Percentiles rank a stretch among this genome's conserved stretches.
Conservation (phyloP, 257 asterid genomes). For the Capsicum baccatum region DNA sequence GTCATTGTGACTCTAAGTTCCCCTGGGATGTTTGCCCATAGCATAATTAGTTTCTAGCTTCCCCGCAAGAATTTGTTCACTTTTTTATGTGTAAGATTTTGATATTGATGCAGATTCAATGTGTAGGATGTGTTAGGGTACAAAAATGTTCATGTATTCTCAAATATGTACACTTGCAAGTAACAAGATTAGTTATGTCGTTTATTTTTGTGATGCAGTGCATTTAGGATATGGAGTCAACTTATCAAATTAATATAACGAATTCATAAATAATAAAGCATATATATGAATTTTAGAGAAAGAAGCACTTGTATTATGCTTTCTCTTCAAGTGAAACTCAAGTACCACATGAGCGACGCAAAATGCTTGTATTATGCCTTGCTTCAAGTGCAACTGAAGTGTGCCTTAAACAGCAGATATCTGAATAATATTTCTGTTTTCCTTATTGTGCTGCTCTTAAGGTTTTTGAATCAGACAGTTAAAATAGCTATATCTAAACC, state of each 20-base stretch:
- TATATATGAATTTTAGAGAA: constrained; percentile 12
- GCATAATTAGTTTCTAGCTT: neutral
- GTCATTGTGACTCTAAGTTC: neutral
- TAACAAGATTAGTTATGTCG: neutral
- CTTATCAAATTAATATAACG: neutral
- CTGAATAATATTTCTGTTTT: neutral
- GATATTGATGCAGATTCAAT: constrained; percentile 13
- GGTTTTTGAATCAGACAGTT: neutral
- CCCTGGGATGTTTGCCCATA: neutral
- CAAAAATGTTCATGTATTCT: neutral
- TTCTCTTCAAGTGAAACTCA: neutral
- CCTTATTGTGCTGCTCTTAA: neutral
- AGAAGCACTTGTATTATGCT: neutral
- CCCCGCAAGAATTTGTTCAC: constrained; percentile 2
- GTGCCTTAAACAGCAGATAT: constrained; percentile 13
- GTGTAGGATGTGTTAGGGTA: constrained; percentile 12
- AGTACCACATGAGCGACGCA: neutral
- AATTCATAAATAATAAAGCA: neutral
- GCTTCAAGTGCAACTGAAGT: neutral
- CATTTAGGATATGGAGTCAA: neutral
- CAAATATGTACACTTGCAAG: neutral
- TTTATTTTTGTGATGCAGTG: neutral
- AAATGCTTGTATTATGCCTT: neutral
- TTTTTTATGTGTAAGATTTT: neutral
- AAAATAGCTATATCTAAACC: constrained; percentile 17